Percentiles rank a stretch among this genome's conserved stretches.
Evolutionary conservation across 495 filamentous ascomycete genomes (phyloP).

Genomic region (Podospora australis): DNA sequence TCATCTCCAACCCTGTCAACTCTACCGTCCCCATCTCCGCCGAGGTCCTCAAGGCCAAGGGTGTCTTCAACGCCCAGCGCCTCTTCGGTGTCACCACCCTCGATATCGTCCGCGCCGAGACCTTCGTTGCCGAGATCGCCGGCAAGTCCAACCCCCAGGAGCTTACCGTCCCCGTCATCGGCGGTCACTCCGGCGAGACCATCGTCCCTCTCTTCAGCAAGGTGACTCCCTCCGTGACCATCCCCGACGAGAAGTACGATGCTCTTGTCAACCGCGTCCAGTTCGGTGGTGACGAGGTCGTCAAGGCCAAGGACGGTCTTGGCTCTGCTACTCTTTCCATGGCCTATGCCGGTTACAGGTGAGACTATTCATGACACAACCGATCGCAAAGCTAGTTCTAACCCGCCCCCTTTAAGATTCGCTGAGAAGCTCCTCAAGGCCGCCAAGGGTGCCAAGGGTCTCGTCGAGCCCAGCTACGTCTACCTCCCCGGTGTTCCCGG

Average conservation of each 20-base stretch:
- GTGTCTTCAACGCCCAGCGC: constrained; percentile 86
- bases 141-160: constrained; percentile 77
- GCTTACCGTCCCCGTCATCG: constrained; percentile 82
- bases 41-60: constrained; percentile 86
- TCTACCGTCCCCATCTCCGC: constrained; percentile 96
- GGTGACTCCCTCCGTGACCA: constrained; percentile 67
- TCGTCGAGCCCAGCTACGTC: constrained; percentile 90
- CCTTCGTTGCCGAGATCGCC: constrained; percentile 81
- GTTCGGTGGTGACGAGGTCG: constrained; percentile 97
- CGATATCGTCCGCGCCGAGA: constrained; percentile 96
- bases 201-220: constrained; percentile 97
- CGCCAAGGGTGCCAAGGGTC: constrained; percentile 75
- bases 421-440: constrained; percentile 91
- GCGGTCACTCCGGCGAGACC: constrained; percentile 94
- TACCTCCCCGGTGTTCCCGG: constrained; percentile 87
- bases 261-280: constrained; percentile 88
- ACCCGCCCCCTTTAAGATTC: constrained; percentile 52
- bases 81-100: constrained; percentile 98
- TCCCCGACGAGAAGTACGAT: constrained; percentile 81
- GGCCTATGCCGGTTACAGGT: constrained; percentile 95
- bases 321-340: constrained; percentile 96
- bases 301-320: constrained; percentile 92
- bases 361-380: constrained; percentile 8
- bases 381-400: constrained; percentile 9
- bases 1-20: constrained; percentile 99